Base-by-base conservation (phyloP, 2,329 filamentous ascomycete genomes). In the Colletotrichum sp. region DNA sequence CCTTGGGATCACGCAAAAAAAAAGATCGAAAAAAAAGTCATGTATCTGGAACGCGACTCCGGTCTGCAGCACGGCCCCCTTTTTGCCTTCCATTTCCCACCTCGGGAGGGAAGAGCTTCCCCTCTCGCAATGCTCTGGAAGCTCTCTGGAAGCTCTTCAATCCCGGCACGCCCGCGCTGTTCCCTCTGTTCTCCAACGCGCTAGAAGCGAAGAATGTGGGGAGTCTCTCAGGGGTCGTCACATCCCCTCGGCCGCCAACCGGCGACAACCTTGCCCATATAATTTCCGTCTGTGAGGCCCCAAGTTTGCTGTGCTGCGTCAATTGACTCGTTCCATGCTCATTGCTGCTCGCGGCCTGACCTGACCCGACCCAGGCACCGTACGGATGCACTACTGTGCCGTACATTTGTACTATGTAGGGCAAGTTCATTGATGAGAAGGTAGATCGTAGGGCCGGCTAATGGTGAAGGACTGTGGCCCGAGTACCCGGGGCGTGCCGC, bases 41-140 rank as follows among this genome's bases (percentile, higher is more conserved):
- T 75, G 72, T 75, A 75, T 75, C 72, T 72, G 72, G 55, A 75
- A 72, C 72, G 67, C 39, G 36, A n/a, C 30, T 68, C 65, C 65
- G 55, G 65, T 30, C 36, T 39, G 24, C 39, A 57, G 63, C 44
- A 52, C 65, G 66, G 26, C 57, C 63, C 60, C 69, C 24, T 52
- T 67, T 28, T 62, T 52, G 12, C 49, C 49, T 68, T 49, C 70
- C 71, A 59, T 71, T 63, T 74, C 57, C 67, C 71, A 71, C 28
- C 26, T 73, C 71, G 71, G 71, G 44, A 44, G 59, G 30, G 67
- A 44, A 67, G 49, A 52, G 44, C 44, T 52, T 52, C 44, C 44
- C 62, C 60, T 68, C 70, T 72, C 32, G 63, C 52, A 32, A 34
- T 72, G 62, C 72, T 72, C 62, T 67, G 62, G 72, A 67, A 75